Conservation (phyloP, 148 eudicot genomes). For the Rhododendron mucronatum region DNA sequence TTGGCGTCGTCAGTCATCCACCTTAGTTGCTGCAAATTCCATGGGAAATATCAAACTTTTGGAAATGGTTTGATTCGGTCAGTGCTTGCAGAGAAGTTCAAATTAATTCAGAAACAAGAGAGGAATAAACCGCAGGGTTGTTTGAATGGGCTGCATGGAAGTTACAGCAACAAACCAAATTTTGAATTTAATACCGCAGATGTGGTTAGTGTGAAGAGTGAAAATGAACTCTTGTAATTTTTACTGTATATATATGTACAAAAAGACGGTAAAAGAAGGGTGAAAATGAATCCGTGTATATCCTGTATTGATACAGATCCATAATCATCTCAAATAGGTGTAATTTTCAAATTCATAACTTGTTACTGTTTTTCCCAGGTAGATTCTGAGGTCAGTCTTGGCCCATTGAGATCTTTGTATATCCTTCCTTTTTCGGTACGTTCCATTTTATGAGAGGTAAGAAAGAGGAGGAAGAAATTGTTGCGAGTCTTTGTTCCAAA, state of each 20-base stretch:
- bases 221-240: not conserved
- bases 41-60: slow-evolving; percentile 78
- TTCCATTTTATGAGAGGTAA: not conserved
- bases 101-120: not conserved
- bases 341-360: not conserved
- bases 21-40: slow-evolving; percentile 91
- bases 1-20: slow-evolving; percentile 83
- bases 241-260: slow-evolving; percentile 10
- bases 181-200: slow-evolving; percentile 16
- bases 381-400: not conserved
- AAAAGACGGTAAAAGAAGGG: not conserved
- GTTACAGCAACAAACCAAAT: slow-evolving; percentile 12
- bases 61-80: slow-evolving; percentile 62
- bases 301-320: slow-evolving; percentile 7
- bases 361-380: not conserved
- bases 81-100: not conserved
- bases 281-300: slow-evolving; percentile 10
- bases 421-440: not conserved
- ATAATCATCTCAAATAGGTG: slow-evolving; percentile 1
- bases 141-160: not conserved
- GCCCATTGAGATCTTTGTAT: not conserved
- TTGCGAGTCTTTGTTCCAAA: not conserved
- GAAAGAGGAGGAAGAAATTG: not conserved
- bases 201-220: slow-evolving; percentile 6
- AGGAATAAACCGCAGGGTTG: not conserved